These are phyloP conservation scores for Stenogyne calaminthoides DNA, from an alignment of 305 asterid species.

Conservation along the genomic window DNA sequence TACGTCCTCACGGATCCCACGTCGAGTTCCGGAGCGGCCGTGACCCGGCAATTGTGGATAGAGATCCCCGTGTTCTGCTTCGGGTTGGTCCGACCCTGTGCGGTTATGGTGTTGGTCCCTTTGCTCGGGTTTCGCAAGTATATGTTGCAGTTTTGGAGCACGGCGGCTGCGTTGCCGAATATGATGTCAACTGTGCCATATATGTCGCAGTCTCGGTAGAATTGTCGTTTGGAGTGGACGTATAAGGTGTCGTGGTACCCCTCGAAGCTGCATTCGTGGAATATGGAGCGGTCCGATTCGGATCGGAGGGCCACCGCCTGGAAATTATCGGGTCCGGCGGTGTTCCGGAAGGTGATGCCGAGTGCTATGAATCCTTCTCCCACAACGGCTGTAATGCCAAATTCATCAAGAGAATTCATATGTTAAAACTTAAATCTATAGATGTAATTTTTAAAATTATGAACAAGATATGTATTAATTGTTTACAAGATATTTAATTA, in stretches of 20 bases:
- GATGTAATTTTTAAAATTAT: too few relatives aligned
- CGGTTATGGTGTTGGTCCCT: slow-evolving; percentile 59
- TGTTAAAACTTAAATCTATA: too few relatives aligned
- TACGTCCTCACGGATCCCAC: slow-evolving; percentile 63
- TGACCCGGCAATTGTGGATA: slow-evolving; percentile 58
- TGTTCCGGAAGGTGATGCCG: slow-evolving; percentile 78
- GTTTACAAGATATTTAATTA: not conserved
- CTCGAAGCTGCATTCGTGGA: slow-evolving; percentile 81
- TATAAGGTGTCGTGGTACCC: slow-evolving; percentile 91
- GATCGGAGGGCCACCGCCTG: slow-evolving; percentile 88
- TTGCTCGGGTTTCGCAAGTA: slow-evolving; percentile 65
- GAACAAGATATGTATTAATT: too few relatives aligned
- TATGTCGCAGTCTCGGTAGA: slow-evolving; percentile 72
- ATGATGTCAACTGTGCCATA: slow-evolving; percentile 82
- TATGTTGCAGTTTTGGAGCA: slow-evolving; percentile 73
- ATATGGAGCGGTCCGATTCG: slow-evolving; percentile 74
- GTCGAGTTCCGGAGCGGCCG: slow-evolving; percentile 57
- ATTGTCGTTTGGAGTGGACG: slow-evolving; percentile 67
- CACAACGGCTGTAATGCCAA: slow-evolving; percentile 48
- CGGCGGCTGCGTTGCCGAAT: slow-evolving; percentile 86
- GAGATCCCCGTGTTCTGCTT: slow-evolving; percentile 77
- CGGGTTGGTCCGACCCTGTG: slow-evolving; percentile 73
- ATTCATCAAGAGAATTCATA: not conserved
- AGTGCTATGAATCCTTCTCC: slow-evolving; percentile 84
- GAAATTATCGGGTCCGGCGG: slow-evolving; percentile 64